Base-by-base conservation (phyloP, 108 stramenopile genomes). In the Cyclotella distinguenda region DNA sequence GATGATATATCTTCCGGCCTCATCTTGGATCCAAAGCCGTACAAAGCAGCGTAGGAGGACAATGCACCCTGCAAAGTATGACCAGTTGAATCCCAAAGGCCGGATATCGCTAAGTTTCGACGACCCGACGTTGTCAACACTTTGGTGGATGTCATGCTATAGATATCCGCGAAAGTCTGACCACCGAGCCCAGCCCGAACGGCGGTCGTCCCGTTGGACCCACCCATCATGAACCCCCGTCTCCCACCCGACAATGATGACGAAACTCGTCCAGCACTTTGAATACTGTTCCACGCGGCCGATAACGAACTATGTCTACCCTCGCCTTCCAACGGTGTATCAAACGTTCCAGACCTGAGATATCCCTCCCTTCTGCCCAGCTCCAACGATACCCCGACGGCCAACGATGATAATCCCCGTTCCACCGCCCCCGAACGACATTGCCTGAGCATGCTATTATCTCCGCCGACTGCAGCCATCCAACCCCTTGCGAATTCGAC, bases 401-500 rank as follows among this genome's bases (percentile, higher is more conserved):
- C 56, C 53, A 80, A 52, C 6, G 66, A 66, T n/a, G 64, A 46
- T 16, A 73, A 35, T n/a, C 74, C 79, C 28, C 64, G 54, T 42
- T 75, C 61, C 45, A 45, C 27, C 1, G 74, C 63, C 45, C 75
- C 45, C 18, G 36, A 43, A n/a, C 52, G 64, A 66, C 74, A 71
- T 13, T 65, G 68, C 35, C 46, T 40, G 26, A 80, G 33, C 42
- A 72, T 52, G 4, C 39, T 40, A 38, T 66, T 56, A 18, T 71
- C 71, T 5, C 49, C 22, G 3, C 42, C 60, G 22, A 72, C 61
- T 52, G 75, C 47, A 32, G 74, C 78, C 55, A 88, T 66, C 87
- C 88, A 90, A 12, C 82, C 86, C 25, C 87, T 67, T 18, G 90
- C 89, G 77, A 85, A 90, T 25, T 84, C 83, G 6, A 95, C 90